Evolutionary conservation across 495 filamentous ascomycete species (phyloP), one percentile per base, ranked within the genome.

Genomic region (Neurospora sp.): DNA sequence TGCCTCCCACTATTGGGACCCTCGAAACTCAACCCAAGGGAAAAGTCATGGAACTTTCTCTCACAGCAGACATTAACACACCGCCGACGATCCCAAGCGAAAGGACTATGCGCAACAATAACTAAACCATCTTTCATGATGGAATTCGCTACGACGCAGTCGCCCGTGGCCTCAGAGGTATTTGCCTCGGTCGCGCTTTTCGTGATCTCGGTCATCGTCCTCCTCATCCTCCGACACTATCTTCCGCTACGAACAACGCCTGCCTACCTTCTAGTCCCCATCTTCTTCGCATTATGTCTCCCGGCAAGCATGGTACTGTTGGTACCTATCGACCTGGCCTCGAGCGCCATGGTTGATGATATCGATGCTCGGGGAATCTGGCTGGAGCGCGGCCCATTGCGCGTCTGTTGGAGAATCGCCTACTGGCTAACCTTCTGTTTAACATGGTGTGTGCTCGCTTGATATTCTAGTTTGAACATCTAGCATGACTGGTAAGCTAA

Each of bases 371-470:
- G 89, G 74, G 89, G 88, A 39, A 86, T 90, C 59, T 89, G 87
- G 82, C 83, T 90, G 31, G 90, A 93, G 9, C 86, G 90, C 72
- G 83, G 88, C 38, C 85, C 92, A 40, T 83, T 97, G 59, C 85
- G 93, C 75, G 92, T 98, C 6, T 90, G 89, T 75, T 99, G 96
- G 96, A 87, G 95, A 72, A 92, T 98, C 70, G 90, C 92, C 39
- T 99, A 99, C 83, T 99, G 96, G 96, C 84, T 99, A 62, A 98
- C 94, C 34, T 99, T 99, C 79, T 88, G 89, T 69, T 85, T 99
- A 77, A 98, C 96, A 42, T 99, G 96, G 94, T 94, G 84, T 48
- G 84, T 76, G 21, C 69, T 75, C 48, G 40, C 24, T 45, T 9
- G 13, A n/a, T 2, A 28, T 37, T 21, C n/a, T 15, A 5, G 5